Conservation (phyloP, 805 yeast genomes). For the Teunomyces barrocoloradensis region DNA sequence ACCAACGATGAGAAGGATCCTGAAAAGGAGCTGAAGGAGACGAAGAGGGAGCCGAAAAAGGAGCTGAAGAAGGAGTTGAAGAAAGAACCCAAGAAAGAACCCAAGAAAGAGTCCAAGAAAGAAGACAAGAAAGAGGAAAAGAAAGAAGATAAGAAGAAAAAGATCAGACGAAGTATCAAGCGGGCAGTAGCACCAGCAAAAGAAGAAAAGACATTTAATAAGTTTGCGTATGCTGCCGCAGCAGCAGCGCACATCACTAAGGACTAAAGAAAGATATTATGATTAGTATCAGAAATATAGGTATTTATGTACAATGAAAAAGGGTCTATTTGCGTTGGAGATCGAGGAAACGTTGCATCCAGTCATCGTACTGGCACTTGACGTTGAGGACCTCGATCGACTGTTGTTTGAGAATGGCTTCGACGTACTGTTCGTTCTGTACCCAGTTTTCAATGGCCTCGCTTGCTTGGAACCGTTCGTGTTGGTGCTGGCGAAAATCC, state of each 20-base stretch:
- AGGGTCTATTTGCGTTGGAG: not conserved
- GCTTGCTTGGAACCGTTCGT: slow-evolving; percentile 23
- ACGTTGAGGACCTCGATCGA: slow-evolving; percentile 32
- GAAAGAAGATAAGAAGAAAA: slow-evolving; percentile 4
- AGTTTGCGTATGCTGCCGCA: slow-evolving; percentile 47
- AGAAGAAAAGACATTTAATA: slow-evolving; percentile 17
- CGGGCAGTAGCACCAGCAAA: not conserved
- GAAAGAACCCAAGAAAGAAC: not conserved
- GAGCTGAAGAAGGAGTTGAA: not conserved
- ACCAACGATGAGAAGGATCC: slow-evolving; percentile 3
- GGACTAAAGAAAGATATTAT: not conserved
- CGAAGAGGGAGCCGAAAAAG: not conserved
- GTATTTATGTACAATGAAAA: not conserved
- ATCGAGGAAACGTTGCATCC: slow-evolving; percentile 20
- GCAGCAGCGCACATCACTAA: slow-evolving; percentile 39
- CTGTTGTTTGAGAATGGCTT: slow-evolving; percentile 31
- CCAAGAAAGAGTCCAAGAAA: not conserved
- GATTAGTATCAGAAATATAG: not conserved
- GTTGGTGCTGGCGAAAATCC: slow-evolving; percentile 18
- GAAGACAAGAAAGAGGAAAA: slow-evolving; percentile 1
- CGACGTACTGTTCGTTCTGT: slow-evolving; percentile 32
- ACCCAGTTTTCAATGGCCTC: slow-evolving; percentile 37
- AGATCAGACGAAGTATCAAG: not conserved
- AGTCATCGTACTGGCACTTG: slow-evolving; percentile 36
- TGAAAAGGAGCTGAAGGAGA: not conserved